Evolutionary conservation across 78 protist genomes (phyloP).

Genomic region (Dictyostelium brefeldianum): DNA sequence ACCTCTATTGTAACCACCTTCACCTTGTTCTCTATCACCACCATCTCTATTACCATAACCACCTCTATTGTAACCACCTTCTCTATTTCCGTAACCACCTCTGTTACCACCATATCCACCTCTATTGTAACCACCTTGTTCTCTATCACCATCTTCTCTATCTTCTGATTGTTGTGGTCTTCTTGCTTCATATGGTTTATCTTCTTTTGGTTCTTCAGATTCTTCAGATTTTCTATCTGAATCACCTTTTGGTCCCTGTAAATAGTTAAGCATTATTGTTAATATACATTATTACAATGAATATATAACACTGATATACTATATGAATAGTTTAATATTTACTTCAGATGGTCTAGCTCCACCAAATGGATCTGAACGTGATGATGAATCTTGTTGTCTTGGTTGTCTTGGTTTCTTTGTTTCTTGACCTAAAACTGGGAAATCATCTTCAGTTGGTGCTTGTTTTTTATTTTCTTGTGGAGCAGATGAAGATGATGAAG

Average conservation of each 20-base stretch:
- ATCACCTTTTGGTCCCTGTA: slow-evolving; percentile 33
- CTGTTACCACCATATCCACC: slow-evolving; percentile 9
- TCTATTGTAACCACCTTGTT: background rate
- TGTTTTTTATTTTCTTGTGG: background rate
- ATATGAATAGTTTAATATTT: too few relatives aligned
- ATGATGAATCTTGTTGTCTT: slow-evolving; percentile 4
- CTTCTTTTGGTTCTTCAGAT: slow-evolving; percentile 10
- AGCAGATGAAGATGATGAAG: background rate
- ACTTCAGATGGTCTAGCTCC: slow-evolving; percentile 51
- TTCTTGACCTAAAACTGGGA: slow-evolving; percentile 72
- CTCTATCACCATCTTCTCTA: slow-evolving; percentile 43
- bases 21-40: slow-evolving; percentile 46
- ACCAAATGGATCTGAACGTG: slow-evolving; percentile 48
- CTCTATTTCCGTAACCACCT: slow-evolving; percentile 14
- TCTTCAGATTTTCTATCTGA: slow-evolving; percentile 1
- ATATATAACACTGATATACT: too few relatives aligned
- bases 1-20: slow-evolving; percentile 22
- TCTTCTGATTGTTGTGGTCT: background rate
- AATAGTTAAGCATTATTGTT: too few relatives aligned
- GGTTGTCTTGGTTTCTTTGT: background rate
- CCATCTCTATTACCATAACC: background rate
- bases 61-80: slow-evolving; percentile 35
- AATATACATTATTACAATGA: too few relatives aligned
- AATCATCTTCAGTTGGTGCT: slow-evolving; percentile 57
- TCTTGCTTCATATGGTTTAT: slow-evolving; percentile 5